A percentile compares a stretch with the other conserved stretches of the same genome.
phyloP scores from a whole-genome alignment of 768 basidiomycete species.

The Gloeophyllum trabeum region DNA sequence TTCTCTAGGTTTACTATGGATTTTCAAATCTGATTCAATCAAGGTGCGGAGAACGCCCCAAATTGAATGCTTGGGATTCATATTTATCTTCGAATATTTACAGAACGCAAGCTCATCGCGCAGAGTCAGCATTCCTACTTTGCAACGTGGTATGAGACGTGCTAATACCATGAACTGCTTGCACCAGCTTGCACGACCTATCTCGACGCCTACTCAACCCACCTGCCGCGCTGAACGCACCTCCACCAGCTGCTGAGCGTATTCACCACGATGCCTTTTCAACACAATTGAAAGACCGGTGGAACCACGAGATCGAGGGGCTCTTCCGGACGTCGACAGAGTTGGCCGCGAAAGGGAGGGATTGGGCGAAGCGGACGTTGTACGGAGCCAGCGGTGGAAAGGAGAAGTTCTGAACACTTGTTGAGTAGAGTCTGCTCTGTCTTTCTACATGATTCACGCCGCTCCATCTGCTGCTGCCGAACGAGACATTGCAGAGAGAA shows the following conservation, averaged over 20 bases:
- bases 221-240: slow-evolving; percentile 8
- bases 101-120: slow-evolving; percentile 13
- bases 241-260: slow-evolving; percentile 12
- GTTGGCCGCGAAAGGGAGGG: slow-evolving; percentile 9
- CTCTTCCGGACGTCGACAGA: slow-evolving; percentile 11
- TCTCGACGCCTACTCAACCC: slow-evolving; percentile 14
- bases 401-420: neutral
- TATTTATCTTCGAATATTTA: neutral
- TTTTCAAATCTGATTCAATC: slow-evolving; percentile 15
- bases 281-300: slow-evolving; percentile 13
- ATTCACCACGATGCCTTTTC: slow-evolving; percentile 15
- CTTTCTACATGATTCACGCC: too few species aligned
- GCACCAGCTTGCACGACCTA: slow-evolving; percentile 11
- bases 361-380: slow-evolving; percentile 13
- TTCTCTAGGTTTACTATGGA: slow-evolving; percentile 16
- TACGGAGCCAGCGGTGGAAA: slow-evolving; percentile 8
- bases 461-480: too few species aligned
- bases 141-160: too few species aligned
- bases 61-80: neutral
- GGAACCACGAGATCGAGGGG: slow-evolving; percentile 17
- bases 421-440: too few species aligned
- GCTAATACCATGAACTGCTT: neutral
- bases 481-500: too few species aligned
- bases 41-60: slow-evolving; percentile 5
- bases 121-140: slow-evolving; percentile 9